These are phyloP conservation scores for Saraca asoca DNA, from an alignment of 331 rosid species.

Conservation along the genomic window DNA sequence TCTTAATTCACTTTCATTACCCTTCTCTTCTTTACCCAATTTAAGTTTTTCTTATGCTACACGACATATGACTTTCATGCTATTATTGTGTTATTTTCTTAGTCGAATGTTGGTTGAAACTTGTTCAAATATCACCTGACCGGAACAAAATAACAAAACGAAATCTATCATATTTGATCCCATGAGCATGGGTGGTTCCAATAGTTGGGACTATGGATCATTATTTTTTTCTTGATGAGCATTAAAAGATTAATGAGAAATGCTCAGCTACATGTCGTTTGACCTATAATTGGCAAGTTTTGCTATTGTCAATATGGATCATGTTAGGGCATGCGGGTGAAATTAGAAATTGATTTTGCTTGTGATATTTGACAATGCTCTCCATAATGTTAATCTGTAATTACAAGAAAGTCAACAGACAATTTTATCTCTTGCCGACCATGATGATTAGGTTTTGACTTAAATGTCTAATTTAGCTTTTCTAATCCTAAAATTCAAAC, in stretches of 20 bases:
- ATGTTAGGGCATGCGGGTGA: constrained; percentile 29
- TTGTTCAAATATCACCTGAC: no score
- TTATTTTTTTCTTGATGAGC: not conserved
- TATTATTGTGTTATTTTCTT: not conserved
- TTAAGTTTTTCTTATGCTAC: constrained; percentile 14
- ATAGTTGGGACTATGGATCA: constrained; percentile 23
- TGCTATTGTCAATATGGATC: constrained; percentile 12
- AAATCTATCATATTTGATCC: not conserved
- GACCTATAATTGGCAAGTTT: constrained; percentile 18
- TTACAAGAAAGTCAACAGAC: constrained; percentile 19
- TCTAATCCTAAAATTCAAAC: not conserved
- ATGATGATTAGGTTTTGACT: constrained; percentile 3
- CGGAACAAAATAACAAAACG: no score
- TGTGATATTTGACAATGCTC: constrained; percentile 1
- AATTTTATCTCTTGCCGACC: constrained; percentile 28
- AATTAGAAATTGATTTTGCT: constrained; percentile 18
- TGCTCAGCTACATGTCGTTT: not conserved
- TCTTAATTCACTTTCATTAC: constrained; percentile 47
- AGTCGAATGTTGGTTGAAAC: no score
- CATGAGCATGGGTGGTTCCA: constrained; percentile 24
- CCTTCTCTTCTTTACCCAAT: constrained; percentile 27
- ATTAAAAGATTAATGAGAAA: not conserved
- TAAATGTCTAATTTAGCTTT: not conserved
- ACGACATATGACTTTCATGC: constrained; percentile 28
- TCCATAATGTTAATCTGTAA: no score